Base-by-base conservation (phyloP, 108 stramenopile species). In the Aurantiochytrium sp. region DNA sequence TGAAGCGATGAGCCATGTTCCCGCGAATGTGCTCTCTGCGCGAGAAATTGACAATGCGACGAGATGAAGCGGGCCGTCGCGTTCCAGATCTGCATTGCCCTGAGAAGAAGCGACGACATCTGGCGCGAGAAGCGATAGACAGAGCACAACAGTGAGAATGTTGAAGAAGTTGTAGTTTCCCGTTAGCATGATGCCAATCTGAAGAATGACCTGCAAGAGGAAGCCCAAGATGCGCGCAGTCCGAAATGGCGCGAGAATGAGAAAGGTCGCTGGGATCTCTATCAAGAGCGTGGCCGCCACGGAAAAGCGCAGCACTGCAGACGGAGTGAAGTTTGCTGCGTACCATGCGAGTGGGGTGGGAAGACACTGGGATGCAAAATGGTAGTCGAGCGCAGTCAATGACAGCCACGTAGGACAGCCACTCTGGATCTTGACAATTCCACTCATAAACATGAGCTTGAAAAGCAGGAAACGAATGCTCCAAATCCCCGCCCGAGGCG, bases 121-220 rank as follows among this genome's bases (percentile, higher is more conserved):
- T 42, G 64, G 64, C 25, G 35, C 4, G 64, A 69, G 35, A 28
- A 69, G 76, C 51, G 76, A 83, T 6, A 53, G 6, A 35, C 94
- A 94, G 23, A 96, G 88, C 12, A 91, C 87, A 25, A 95, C 90
- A 5, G 96, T 95, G 44, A 96, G 87, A 5, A 95, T 35, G 91
- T 96, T 96, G 93, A 96, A 96, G 73, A 93, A 96, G 73, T 93
- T 96, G 90, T 95, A 96, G 87, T 92, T 95, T 18, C 96, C 96
- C 44, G 95, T 95, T 35, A 89, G 57, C 44, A 93, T 90, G 88
- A 96, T 96, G 59, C 93, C 43, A 28, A 95, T 58, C 71, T 96
- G 96, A 42, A 96, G 88, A 0, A 94, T 23, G 19, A 94, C 71
- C 76, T 95, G 96, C 89, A 94, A 5, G 73, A 91, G 58, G 19